These are phyloP conservation scores for Candida endomychidarum DNA, from an alignment of 805 yeast species.

Conservation along the genomic window DNA sequence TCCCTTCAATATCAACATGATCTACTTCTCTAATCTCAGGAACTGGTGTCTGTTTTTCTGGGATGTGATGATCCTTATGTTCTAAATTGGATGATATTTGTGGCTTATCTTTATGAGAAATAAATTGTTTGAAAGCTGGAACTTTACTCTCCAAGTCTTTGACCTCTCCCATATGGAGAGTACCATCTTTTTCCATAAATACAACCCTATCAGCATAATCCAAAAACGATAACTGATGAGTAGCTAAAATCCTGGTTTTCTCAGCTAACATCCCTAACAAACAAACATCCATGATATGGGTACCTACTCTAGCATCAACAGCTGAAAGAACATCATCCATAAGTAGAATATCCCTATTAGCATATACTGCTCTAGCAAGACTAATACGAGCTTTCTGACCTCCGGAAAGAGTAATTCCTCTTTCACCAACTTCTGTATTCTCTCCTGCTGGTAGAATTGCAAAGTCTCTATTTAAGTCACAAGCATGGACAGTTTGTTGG, in stretches of 20 bases:
- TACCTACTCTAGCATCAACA: conserved; percentile 35
- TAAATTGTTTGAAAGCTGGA: conserved; percentile 25
- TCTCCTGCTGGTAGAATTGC: conserved; percentile 30
- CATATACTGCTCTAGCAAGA: conserved; percentile 34
- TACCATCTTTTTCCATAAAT: conserved; percentile 30
- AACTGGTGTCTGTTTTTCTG: neutral
- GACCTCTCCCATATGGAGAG: conserved; percentile 27
- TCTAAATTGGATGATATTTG: no score
- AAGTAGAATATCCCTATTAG: conserved; percentile 26
- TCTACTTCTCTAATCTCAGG: conserved; percentile 18
- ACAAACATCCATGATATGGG: conserved; percentile 30
- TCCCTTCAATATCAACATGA: conserved; percentile 26
- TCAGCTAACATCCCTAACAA: conserved; percentile 24
- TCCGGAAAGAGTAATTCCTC: conserved; percentile 35
- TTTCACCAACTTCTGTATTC: conserved; percentile 32
- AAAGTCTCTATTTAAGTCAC: conserved; percentile 28
- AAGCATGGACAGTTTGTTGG: conserved; percentile 23
- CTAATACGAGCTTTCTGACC: conserved; percentile 34
- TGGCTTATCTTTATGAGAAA: conserved; percentile 19
- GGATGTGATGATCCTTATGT: neutral
- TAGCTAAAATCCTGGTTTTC: conserved; percentile 31
- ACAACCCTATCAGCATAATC: conserved; percentile 27
- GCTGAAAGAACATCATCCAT: conserved; percentile 34
- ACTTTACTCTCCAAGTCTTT: conserved; percentile 24
- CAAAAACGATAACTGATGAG: conserved; percentile 32